Conservation (phyloP, 805 yeast species). For the Zygotorulaspora sp. region DNA sequence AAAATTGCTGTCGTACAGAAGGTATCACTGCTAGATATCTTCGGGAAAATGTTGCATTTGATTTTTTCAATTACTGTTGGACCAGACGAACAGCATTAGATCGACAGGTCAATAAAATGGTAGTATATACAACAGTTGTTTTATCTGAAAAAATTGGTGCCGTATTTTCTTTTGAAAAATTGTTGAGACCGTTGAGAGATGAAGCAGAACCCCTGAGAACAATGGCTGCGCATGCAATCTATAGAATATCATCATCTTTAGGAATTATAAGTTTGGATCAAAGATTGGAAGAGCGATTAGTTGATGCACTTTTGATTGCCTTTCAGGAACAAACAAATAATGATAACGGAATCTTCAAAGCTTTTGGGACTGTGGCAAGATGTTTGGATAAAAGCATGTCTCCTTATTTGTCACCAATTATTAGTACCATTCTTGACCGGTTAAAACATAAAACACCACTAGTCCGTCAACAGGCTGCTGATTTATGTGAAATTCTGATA, state of each 20-base stretch:
- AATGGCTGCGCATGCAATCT: constrained; percentile 72
- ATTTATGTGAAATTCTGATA: constrained; percentile 61
- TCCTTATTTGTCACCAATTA: constrained; percentile 68
- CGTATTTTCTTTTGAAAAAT: constrained; percentile 50
- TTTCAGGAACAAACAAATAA: constrained; percentile 71
- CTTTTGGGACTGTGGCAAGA: constrained; percentile 58
- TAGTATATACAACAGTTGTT: constrained; percentile 66
- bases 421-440: constrained; percentile 67
- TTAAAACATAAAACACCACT: constrained; percentile 66
- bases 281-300: constrained; percentile 56
- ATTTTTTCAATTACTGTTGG: constrained; percentile 75
- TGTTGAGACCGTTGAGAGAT: constrained; percentile 64
- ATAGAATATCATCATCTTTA: constrained; percentile 45
- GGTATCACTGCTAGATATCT: constrained; percentile 50
- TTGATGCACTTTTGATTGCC: constrained; percentile 77
- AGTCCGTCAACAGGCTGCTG: constrained; percentile 81
- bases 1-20: constrained; percentile 58
- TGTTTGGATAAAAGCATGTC: constrained; percentile 60
- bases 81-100: constrained; percentile 74
- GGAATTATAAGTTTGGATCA: constrained; percentile 61
- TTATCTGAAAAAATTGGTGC: constrained; percentile 67
- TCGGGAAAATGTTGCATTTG: constrained; percentile 48
- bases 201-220: constrained; percentile 74
- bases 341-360: constrained; percentile 52
- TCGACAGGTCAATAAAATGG: constrained; percentile 49